Conservation (phyloP, 805 yeast genomes). For the Kuraishia capsulata region DNA sequence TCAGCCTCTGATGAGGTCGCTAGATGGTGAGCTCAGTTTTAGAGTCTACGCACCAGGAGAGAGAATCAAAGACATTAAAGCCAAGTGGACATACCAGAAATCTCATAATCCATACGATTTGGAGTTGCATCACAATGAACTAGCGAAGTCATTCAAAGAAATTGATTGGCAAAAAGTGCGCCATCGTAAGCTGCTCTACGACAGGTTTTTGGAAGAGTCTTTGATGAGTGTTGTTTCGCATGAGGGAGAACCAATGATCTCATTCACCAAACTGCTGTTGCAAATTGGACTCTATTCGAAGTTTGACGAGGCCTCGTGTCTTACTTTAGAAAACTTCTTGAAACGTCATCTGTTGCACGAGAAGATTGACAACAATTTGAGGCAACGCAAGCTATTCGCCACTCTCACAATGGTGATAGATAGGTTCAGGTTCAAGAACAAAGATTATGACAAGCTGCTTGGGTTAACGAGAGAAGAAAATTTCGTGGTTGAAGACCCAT, state of each 20-base stretch:
- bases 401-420: conserved; percentile 37
- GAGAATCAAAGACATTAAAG: conserved; percentile 28
- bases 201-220: conserved; percentile 65
- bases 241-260: conserved; percentile 49
- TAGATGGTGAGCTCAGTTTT: conserved; percentile 69
- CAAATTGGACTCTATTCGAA: conserved; percentile 70
- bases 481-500: background rate
- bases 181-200: conserved; percentile 45
- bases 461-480: background rate
- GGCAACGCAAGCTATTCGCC: conserved; percentile 33
- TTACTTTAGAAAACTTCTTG: conserved; percentile 63
- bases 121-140: conserved; percentile 39
- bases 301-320: conserved; percentile 69
- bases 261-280: conserved; percentile 52
- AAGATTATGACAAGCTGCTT: conserved; percentile 6
- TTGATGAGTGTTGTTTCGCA: conserved; percentile 42
- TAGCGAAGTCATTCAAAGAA: conserved; percentile 39
- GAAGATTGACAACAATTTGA: conserved; percentile 40
- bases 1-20: conserved; percentile 46
- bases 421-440: conserved; percentile 35
- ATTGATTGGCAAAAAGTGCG: conserved; percentile 49
- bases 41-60: conserved; percentile 38
- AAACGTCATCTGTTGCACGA: conserved; percentile 51
- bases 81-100: conserved; percentile 30
- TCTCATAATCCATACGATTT: conserved; percentile 51